These are phyloP conservation scores for Phytophthora sp. DNA, from an alignment of 352 stramenopile species.

Conservation along the genomic window DNA sequence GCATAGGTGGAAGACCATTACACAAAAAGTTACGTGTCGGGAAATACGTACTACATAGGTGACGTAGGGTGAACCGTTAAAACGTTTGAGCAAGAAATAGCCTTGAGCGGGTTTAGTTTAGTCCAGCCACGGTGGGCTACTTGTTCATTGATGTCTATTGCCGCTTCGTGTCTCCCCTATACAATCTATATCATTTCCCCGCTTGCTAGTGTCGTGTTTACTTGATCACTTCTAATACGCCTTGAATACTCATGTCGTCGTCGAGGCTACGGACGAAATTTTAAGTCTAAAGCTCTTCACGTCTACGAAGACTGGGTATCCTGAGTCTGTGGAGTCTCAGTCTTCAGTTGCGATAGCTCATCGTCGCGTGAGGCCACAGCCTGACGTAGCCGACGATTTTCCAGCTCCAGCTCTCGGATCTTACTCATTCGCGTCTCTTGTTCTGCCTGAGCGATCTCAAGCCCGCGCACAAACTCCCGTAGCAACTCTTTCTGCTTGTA, in stretches of 20 bases:
- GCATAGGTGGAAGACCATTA: too few relatives aligned
- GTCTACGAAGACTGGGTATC: constrained; percentile 26
- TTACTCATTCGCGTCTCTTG: constrained; percentile 79
- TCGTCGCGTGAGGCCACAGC: constrained; percentile 49
- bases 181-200: constrained; percentile 28
- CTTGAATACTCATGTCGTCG: constrained; percentile 13
- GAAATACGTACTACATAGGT: too few relatives aligned
- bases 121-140: too few relatives aligned
- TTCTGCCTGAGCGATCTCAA: constrained; percentile 77
- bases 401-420: constrained; percentile 71
- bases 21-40: too few relatives aligned
- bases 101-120: too few relatives aligned
- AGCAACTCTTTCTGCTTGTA: constrained; percentile 60
- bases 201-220: constrained; percentile 4
- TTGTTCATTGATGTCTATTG: constrained; percentile 24
- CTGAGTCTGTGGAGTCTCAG: constrained; percentile 1
- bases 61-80: too few relatives aligned
- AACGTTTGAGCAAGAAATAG: too few relatives aligned
- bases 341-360: constrained; percentile 42
- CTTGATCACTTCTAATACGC: constrained; percentile 24
- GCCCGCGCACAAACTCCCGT: constrained; percentile 69
- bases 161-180: constrained; percentile 19
- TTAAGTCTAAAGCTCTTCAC: constrained; percentile 18
- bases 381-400: constrained; percentile 62
- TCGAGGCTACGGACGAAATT: constrained; percentile 16